Percentiles rank a stretch among this genome's conserved stretches.
These are phyloP conservation scores for Dysphania ambrosioides DNA, from an alignment of 148 eudicot species.

Conservation along the genomic window DNA sequence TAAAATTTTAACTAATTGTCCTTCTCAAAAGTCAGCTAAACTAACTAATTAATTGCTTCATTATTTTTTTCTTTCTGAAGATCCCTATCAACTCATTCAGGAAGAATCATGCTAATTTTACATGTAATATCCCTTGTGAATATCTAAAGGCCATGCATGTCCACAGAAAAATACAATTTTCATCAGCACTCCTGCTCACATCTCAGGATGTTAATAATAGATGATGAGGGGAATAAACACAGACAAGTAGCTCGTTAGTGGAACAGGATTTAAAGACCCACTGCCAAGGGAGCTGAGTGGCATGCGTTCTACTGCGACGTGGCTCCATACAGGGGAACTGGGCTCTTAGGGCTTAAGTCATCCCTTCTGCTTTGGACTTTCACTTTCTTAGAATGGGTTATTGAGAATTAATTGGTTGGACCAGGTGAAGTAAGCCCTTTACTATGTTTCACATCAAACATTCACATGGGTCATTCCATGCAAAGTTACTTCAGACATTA, in stretches of 20 bases:
- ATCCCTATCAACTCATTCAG: background rate
- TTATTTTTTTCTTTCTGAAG: background rate
- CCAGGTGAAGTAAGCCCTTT: too few relatives aligned
- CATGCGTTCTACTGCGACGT: too few relatives aligned
- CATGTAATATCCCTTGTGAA: background rate
- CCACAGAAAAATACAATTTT: background rate
- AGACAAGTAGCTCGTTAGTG: background rate
- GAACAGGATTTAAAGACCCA: background rate
- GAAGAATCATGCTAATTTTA: background rate
- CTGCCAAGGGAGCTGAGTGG: too few relatives aligned
- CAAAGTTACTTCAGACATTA: background rate
- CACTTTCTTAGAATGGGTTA: too few relatives aligned
- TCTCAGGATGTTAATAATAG: background rate
- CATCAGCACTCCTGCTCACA: background rate
- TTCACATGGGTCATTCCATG: background rate
- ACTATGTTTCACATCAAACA: background rate
- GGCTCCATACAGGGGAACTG: too few relatives aligned
- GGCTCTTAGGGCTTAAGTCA: too few relatives aligned
- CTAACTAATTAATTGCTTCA: background rate
- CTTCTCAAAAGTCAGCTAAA: background rate
- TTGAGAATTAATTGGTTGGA: too few relatives aligned
- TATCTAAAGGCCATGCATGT: background rate
- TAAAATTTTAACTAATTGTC: background rate
- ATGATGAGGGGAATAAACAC: background rate
- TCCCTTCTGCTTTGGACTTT: too few relatives aligned